Evolutionary conservation across 805 yeast species (phyloP).

Genomic region (Candida silvicultrix): DNA sequence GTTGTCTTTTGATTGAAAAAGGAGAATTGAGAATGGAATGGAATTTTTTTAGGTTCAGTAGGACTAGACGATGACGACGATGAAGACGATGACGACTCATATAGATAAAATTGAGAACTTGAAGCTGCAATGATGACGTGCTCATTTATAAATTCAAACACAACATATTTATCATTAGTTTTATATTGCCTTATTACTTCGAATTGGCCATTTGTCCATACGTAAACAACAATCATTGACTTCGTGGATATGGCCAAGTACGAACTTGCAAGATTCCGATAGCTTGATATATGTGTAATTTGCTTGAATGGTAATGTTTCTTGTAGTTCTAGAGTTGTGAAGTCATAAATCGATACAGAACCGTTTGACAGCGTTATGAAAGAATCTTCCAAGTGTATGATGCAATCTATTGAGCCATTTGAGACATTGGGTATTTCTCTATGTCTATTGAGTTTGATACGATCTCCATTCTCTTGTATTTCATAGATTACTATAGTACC

Average conservation of each 20-base stretch:
- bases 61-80: background rate
- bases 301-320: slow-evolving; percentile 16
- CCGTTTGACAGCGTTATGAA: slow-evolving; percentile 1
- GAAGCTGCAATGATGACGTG: slow-evolving; percentile 17
- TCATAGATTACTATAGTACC: background rate
- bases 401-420: background rate
- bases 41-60: slow-evolving; percentile 1
- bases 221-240: slow-evolving; percentile 15
- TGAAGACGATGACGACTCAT: slow-evolving; percentile 8
- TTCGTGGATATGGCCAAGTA: slow-evolving; percentile 12
- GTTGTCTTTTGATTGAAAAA: background rate
- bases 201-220: slow-evolving; percentile 23
- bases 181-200: slow-evolving; percentile 20
- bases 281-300: slow-evolving; percentile 4
- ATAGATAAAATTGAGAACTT: slow-evolving; percentile 16
- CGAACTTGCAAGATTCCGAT: background rate
- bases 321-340: background rate
- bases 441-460: background rate
- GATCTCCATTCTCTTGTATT: background rate
- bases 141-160: slow-evolving; percentile 17
- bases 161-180: slow-evolving; percentile 20
- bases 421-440: background rate
- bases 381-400: background rate
- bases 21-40: slow-evolving; percentile 1
- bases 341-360: slow-evolving; percentile 2